A percentile compares a stretch with the other conserved stretches of the same genome.
These are phyloP conservation scores for Pichia deserticola DNA, from an alignment of 805 yeast genomes.

Conservation along the genomic window DNA sequence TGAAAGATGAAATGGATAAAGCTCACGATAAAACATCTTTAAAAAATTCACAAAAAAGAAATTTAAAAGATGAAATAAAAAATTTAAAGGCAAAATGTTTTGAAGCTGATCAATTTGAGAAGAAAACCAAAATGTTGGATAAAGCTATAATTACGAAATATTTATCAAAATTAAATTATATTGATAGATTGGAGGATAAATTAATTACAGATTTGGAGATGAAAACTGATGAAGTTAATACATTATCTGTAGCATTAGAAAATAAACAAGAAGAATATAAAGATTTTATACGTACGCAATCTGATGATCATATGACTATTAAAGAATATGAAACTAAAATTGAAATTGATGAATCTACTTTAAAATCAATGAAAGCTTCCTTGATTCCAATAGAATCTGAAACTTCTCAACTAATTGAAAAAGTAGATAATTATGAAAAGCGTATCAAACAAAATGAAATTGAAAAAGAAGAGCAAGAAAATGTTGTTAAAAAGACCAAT, in stretches of 20 bases:
- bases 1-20: constrained; percentile 56
- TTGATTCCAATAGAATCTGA: constrained; percentile 59
- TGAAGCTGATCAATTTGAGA: constrained; percentile 63
- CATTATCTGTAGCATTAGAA: constrained; percentile 10
- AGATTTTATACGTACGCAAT: constrained; percentile 32
- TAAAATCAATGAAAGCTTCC: constrained; percentile 19
- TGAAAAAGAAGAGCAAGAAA: constrained; percentile 48
- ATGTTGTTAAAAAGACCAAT: constrained; percentile 34
- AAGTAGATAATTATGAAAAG: constrained; percentile 37
- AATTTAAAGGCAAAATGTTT: constrained; percentile 69
- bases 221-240: constrained; percentile 33
- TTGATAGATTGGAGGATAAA: constrained; percentile 35
- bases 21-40: constrained; percentile 59
- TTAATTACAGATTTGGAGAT: constrained; percentile 26
- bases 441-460: constrained; percentile 41
- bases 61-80: constrained; percentile 63
- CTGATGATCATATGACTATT: constrained; percentile 38
- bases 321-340: constrained; percentile 35
- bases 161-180: constrained; percentile 59
- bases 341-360: constrained; percentile 33
- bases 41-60: constrained; percentile 61
- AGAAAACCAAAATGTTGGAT: constrained; percentile 42
- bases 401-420: constrained; percentile 39
- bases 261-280: constrained; percentile 26
- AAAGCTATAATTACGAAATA: constrained; percentile 41